Evolutionary conservation across 2,329 filamentous ascomycete species (phyloP).

Genomic region (Saccharata proteae): DNA sequence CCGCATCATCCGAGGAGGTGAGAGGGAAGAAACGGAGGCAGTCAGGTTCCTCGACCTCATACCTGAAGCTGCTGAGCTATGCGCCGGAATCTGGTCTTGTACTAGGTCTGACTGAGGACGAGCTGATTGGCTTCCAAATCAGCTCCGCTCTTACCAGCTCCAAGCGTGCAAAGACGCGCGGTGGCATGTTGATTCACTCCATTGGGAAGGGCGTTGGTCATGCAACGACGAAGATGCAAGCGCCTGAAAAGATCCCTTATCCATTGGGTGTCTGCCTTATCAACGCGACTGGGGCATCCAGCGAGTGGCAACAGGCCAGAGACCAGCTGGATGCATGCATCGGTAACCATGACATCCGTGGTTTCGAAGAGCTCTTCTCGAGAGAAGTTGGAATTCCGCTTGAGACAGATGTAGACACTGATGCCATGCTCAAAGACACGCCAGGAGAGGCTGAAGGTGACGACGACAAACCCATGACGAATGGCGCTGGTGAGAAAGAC

Average conservation of each 20-base stretch:
- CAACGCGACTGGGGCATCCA: constrained; percentile 4
- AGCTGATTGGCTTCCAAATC: constrained; percentile 54
- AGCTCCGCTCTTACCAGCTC: constrained; percentile 16
- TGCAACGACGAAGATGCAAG: constrained; percentile 2
- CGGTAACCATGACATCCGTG: constrained; percentile 12
- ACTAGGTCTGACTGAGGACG: constrained; percentile 50
- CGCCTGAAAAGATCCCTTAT: neutral
- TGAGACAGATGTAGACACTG: constrained; percentile 2
- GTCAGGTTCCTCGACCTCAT: constrained; percentile 28
- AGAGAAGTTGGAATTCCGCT: constrained; percentile 24
- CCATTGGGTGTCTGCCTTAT: constrained; percentile 6
- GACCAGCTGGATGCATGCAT: constrained; percentile 25
- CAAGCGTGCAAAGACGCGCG: constrained; percentile 25
- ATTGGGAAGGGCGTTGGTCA: constrained; percentile 50
- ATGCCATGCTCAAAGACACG: constrained; percentile 1
- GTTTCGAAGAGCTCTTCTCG: constrained; percentile 30
- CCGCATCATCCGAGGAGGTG: constrained; percentile 10
- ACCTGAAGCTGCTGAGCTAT: constrained; percentile 31
- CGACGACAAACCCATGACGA: constrained; percentile 1
- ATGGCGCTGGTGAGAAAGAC: constrained; percentile 2
- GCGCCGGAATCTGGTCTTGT: constrained; percentile 55
- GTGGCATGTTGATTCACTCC: constrained; percentile 58
- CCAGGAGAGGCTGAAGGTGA: constrained; percentile 2
- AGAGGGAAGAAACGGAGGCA: constrained; percentile 28
- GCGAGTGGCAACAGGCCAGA: constrained; percentile 17